Base-by-base conservation (phyloP, 805 yeast species). In the Millerozyma miso region DNA sequence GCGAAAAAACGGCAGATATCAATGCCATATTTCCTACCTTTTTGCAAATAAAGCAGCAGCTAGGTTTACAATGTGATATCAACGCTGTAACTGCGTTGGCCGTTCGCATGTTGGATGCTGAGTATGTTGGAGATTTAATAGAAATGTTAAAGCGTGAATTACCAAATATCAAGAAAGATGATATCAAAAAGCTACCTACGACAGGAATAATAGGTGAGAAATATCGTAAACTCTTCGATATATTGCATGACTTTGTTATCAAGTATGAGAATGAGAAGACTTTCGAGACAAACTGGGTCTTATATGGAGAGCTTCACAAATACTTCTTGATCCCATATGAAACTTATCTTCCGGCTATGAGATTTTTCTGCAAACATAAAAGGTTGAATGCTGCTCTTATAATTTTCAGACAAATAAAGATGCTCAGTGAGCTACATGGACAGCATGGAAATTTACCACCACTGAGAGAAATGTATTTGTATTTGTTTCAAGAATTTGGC, bases 401-500 rank as follows among this genome's bases (percentile, higher is more conserved):
- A 19, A 71, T 85, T 12, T 83, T 85, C 62, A 74, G 83, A 43
- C 78, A 76, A 44, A 63, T 84, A 63, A 76, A 81, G 48, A 68
- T 69, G 51, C 59, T 78, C 26, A 76, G 79, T 51, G 80, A 79
- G 55, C 66, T 74, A 15, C 77, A 76, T 34, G 80, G 79, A 8
- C 44, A 51, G 31, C 55, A 50, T 36, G 44, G 43, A 35, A 47
- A 51, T 41, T 38, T 48, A 17, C 67, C 71, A 10, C 67, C 71
- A 4, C 60, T 54, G 60, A 56, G 62, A 39, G 81, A 79, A 17
- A 76, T 84, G 59, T 87, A 85, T 52, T 59, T 73, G 42, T 76
- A 76, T 49, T 58, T 85, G 18, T 80, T 86, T 55, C 67, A 74
- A 40, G 75, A 75, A 38, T 84, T 84, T 62, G 85, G 88, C 1